Evolutionary conservation across 345 rosid species (phyloP).

Genomic region (Eucalyptus shirleyi): DNA sequence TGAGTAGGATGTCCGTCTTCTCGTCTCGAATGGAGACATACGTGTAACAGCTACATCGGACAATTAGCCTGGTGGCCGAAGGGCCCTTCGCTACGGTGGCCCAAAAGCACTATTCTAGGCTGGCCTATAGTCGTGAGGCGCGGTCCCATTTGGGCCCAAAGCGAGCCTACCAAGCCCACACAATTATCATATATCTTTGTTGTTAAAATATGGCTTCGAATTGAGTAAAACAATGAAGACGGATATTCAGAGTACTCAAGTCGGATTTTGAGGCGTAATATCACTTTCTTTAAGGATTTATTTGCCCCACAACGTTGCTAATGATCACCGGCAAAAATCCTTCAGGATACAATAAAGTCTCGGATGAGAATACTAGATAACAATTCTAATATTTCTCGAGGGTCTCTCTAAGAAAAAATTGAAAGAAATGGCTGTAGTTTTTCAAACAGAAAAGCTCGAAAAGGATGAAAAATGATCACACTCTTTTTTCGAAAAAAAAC

Average conservation of each 20-base stretch:
- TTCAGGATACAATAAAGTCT: accelerated
- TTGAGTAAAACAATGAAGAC: no score
- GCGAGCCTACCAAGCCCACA: not conserved
- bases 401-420: no score
- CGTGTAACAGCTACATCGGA: not conserved
- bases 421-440: no score
- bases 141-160: not conserved
- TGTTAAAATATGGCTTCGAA: no score
- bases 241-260: no score
- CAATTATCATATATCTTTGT: not conserved
- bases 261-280: no score
- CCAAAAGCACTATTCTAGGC: not conserved
- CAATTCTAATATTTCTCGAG: no score
- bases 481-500: no score
- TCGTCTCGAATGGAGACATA: not conserved
- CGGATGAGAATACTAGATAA: accelerated
- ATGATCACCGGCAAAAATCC: accelerated
- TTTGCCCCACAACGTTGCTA: no score
- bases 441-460: no score
- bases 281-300: no score
- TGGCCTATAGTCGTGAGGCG: not conserved
- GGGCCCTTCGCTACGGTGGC: not conserved
- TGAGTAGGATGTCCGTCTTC: not conserved
- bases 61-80: not conserved
- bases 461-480: no score